A percentile compares a stretch with the other conserved stretches of the same genome.
Evolutionary conservation across 345 rosid species (phyloP).

Genomic region (Ceriops zippeliana): DNA sequence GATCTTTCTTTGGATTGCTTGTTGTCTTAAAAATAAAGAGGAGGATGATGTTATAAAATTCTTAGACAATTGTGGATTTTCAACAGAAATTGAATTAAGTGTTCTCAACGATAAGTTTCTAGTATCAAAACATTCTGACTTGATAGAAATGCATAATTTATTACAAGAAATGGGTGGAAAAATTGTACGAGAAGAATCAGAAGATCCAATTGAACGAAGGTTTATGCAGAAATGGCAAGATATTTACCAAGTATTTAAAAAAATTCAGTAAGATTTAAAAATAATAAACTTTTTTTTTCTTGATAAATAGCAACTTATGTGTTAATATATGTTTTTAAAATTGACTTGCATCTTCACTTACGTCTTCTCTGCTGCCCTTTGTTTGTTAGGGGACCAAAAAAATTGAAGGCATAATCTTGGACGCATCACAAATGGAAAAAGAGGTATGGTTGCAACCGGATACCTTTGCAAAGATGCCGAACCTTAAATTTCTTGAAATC

Average conservation of each 20-base stretch:
- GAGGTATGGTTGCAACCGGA: not conserved
- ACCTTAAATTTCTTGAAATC: slow-evolving; percentile 1
- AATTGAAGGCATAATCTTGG: not conserved
- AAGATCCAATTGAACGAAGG: not conserved
- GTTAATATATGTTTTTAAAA: too few species aligned
- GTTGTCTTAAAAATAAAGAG: not conserved
- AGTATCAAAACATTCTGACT: not conserved
- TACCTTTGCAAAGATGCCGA: not conserved
- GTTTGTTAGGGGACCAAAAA: slow-evolving; percentile 1
- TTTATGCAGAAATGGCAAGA: not conserved
- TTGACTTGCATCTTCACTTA: not conserved
- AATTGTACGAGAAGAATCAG: slow-evolving; percentile 1
- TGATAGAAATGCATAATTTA: too few species aligned
- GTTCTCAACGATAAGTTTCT: slow-evolving; percentile 5
- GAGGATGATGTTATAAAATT: not conserved
- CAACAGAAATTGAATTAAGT: not conserved
- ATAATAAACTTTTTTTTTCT: not conserved
- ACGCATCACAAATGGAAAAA: not conserved
- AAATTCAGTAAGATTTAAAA: not conserved
- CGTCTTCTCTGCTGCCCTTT: too few species aligned
- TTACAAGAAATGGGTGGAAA: slow-evolving; percentile 1
- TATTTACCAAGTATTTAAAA: not conserved
- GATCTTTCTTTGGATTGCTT: not conserved
- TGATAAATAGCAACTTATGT: not conserved
- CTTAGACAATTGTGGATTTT: not conserved